Percentiles rank a stretch among this genome's conserved stretches.
phyloP scores from a whole-genome alignment of 306 rosid genomes.

The Quercus gilva region DNA sequence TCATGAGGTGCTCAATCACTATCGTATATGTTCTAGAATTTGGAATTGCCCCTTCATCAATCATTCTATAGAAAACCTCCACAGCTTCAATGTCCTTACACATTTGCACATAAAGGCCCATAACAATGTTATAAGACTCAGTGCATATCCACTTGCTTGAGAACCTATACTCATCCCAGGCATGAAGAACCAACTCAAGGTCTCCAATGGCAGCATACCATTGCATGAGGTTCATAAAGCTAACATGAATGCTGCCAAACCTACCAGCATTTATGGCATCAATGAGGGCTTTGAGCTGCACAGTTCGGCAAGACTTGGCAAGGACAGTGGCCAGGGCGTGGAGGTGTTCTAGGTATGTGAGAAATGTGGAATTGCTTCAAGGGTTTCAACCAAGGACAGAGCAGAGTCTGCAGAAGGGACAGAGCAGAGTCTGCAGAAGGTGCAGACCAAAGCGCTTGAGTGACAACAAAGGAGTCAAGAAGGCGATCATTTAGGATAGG shows the following conservation, averaged over 20 bases:
- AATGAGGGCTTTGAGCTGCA: conserved; percentile 51
- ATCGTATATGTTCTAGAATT: conserved; percentile 64
- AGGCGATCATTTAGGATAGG: conserved; percentile 42
- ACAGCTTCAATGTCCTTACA: conserved; percentile 57
- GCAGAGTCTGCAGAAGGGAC: too few relatives aligned
- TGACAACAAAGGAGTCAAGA: conserved; percentile 61
- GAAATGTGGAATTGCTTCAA: conserved; percentile 37
- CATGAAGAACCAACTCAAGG: conserved; percentile 50
- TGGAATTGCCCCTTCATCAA: conserved; percentile 64
- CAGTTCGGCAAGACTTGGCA: conserved; percentile 46
- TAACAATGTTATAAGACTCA: conserved; percentile 65
- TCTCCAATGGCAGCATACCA: conserved; percentile 64
- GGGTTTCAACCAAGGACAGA: conserved; percentile 33
- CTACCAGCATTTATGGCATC: conserved; percentile 39
- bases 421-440: conserved; percentile 67
- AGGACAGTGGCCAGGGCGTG: conserved; percentile 70
- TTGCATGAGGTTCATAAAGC: conserved; percentile 63
- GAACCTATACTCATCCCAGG: conserved; percentile 52
- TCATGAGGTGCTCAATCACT: conserved; percentile 75
- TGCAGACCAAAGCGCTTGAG: conserved; percentile 72
- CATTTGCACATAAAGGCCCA: conserved; percentile 55
- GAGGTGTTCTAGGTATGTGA: conserved; percentile 62
- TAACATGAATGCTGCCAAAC: conserved; percentile 41
- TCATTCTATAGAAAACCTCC: conserved; percentile 43
- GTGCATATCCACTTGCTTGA: conserved; percentile 39